phyloP scores from a whole-genome alignment of 495 filamentous ascomycete genomes.

The Acidiella bohemica region DNA sequence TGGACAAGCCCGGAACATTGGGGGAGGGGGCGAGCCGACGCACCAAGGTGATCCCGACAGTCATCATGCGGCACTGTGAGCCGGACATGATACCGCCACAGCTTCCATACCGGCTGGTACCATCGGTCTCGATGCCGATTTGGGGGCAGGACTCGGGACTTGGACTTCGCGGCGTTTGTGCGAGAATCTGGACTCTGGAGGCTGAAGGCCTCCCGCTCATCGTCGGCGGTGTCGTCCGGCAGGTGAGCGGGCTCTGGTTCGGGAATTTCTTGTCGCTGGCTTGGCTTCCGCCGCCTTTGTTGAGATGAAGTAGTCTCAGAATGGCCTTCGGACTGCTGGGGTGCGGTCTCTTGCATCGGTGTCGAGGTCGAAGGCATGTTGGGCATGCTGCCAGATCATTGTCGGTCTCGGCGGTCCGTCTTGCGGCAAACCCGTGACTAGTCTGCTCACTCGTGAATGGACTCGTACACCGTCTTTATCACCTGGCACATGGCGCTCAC shows the following conservation, averaged over 20 bases:
- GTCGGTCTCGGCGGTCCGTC: no score
- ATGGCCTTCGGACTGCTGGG: no score
- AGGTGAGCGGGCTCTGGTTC: slow-evolving; percentile 12
- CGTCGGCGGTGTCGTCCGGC: slow-evolving; percentile 5
- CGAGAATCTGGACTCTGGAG: not conserved
- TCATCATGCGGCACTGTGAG: slow-evolving; percentile 32
- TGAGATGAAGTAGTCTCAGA: no score
- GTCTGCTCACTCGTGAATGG: no score
- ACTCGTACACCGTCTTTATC: no score
- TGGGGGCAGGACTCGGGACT: slow-evolving; percentile 2
- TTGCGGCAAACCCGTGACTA: no score
- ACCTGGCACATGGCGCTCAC: no score
- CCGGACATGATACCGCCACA: slow-evolving; percentile 35
- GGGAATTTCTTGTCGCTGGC: not conserved
- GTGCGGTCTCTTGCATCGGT: no score
- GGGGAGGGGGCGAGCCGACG: slow-evolving; percentile 13
- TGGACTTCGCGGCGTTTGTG: not conserved
- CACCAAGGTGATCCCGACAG: slow-evolving; percentile 44
- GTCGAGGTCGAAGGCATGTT: no score
- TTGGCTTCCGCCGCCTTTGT: no score
- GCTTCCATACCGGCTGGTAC: slow-evolving; percentile 25
- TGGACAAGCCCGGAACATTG: no score
- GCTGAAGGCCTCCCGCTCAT: slow-evolving; percentile 7
- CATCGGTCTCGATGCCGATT: slow-evolving; percentile 8
- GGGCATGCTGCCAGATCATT: no score